Base-by-base conservation (phyloP, 805 yeast genomes). In the Suhomyces faveliae region DNA sequence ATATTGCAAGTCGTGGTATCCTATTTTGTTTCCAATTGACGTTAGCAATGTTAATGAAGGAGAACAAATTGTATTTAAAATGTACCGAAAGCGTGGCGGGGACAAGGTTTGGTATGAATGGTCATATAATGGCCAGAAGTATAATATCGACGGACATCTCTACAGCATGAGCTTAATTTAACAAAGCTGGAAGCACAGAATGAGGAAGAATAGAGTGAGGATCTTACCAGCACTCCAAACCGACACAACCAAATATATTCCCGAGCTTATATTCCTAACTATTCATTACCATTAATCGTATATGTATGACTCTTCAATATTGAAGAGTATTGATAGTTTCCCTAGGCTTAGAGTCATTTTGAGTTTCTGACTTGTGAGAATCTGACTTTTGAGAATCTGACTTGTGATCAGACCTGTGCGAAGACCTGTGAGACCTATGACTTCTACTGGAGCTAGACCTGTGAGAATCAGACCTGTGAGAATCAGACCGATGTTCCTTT, bases 1-100 rank as follows among this genome's bases (percentile, higher is more conserved):
- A 13, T 58, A 46, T 37, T 69, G 75, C 47, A 46, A 46, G 4
- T 70, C 75, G 8, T 71, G 76, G 76, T 68, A 56, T 49, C 75
- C 76, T 0, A 60, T 70, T 17, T 40, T 66, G 3, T 70, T 71
- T 46, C 74, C 75, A 2, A 48, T 70, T 0, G 50, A 54, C 1
- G 46, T 44, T 15, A 15, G 42, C n/a, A 11, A 41, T 15, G 43
- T 60, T 15, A 35, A 49, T 12, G 50, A 52, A 15, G 47, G 47
- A 2, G 46, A 46, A 5, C 6, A 7, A 5, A 33, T 62, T 4
- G 45, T 35, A 25, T 46, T 66, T 24, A 29, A 38, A 9, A 41
- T 52, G n/a, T 47, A 45, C 11, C 48, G 61, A 35, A 52, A 33
- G 24, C 24, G 25, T 11, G 43, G 39, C 22, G 24, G 13, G 2